Base-by-base conservation (phyloP, 257 asterid genomes). In the Nicotiana noctiflora region DNA sequence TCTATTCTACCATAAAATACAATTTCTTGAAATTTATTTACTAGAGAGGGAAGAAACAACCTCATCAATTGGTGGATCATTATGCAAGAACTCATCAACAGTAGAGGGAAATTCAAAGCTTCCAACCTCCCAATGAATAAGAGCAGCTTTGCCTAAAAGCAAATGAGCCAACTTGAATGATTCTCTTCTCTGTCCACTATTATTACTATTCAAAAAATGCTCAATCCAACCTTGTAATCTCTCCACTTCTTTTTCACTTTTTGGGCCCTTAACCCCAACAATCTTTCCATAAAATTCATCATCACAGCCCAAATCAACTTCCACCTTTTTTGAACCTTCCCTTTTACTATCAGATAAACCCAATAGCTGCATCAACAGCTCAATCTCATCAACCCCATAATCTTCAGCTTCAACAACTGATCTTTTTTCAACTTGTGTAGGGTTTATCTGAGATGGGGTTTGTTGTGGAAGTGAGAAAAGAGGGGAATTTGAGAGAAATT, bases 251-350 rank as follows among this genome's bases (percentile, higher is more conserved):
- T 84, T 83, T 83, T 1, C 63, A 82, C 82, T 87, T 88, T 89
- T 89, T n/a, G 89, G 90, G 1, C 97, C 97, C 82, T 86, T 89
- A 80, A 85, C 88, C 25, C 94, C 93, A 29, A 89, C 88, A 80
- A 89, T 68, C 75, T 81, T 86, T 40, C 84, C 89, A 31, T 82
- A 88, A 82, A 92, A 90, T n/a, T 59, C 87, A 82, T 84, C 92
- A 83, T 88, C 91, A 80, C 87, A 64, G 1, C 87, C 89, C 66
- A 67, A 62, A 31, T 62, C 80, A 77, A 79, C 31, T 34, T 51
- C 81, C 75, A n/a, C 85, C 46, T 27, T 77, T 56, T 75, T 66
- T n/a, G 63, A 1, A 67, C 32, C 81, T 37, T 31, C 74, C 23
- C 65, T 83, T 23, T 80, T 86, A 9, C 66, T 60, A 56, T 80